Percentiles rank a stretch among this genome's conserved stretches.
These are phyloP conservation scores for Citeromyces nyonsensis DNA, from an alignment of 805 yeast species.

Conservation along the genomic window DNA sequence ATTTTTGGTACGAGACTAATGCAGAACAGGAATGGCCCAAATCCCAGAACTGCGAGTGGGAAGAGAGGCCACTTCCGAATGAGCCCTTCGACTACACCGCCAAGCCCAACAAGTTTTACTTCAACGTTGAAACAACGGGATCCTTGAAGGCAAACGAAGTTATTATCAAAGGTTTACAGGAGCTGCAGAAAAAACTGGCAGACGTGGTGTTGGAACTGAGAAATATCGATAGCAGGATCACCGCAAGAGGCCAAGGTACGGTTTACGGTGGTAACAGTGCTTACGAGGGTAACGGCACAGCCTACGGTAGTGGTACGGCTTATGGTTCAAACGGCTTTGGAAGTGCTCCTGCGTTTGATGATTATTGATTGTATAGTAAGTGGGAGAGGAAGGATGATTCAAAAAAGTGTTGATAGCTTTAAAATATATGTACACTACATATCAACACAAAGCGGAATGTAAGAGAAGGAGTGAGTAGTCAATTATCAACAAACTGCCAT, in stretches of 20 bases:
- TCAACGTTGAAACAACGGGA: constrained; percentile 90
- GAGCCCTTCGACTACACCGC: constrained; percentile 80
- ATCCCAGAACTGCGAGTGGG: constrained; percentile 82
- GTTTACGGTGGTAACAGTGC: constrained; percentile 22
- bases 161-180: constrained; percentile 68
- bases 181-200: constrained; percentile 82
- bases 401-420: no score
- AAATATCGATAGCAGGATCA: constrained; percentile 28
- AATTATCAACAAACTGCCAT: no score
- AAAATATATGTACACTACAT: no score
- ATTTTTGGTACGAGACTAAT: constrained; percentile 89
- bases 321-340: constrained; percentile 8
- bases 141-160: constrained; percentile 81
- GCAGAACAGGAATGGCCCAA: constrained; percentile 90
- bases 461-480: no score
- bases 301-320: constrained; percentile 13
- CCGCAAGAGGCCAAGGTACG: constrained; percentile 22
- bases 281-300: constrained; percentile 14
- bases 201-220: constrained; percentile 63
- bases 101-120: constrained; percentile 64
- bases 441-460: no score
- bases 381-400: not conserved
- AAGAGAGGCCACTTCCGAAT: constrained; percentile 83
- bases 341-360: not conserved
- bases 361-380: constrained; percentile 5